These are phyloP conservation scores for Heterobasidion occidentale DNA, from an alignment of 1,284 basidiomycete genomes.

Conservation along the genomic window DNA sequence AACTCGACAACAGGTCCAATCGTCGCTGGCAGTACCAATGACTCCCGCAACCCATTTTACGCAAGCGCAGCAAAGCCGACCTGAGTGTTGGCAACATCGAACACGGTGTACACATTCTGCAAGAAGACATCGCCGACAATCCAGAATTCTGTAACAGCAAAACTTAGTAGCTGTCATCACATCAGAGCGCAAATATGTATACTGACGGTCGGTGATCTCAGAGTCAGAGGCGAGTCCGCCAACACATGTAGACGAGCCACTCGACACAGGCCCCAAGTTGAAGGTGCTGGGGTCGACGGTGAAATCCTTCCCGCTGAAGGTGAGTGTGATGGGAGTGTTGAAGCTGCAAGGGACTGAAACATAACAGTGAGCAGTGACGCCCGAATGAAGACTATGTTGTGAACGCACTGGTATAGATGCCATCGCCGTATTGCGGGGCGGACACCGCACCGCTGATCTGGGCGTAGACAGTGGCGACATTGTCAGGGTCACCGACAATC, in stretches of 20 bases:
- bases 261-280: slow-evolving; percentile 13
- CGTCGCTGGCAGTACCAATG: too few species aligned
- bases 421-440: background rate
- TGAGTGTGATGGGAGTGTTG: slow-evolving; percentile 12
- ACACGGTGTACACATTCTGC: slow-evolving; percentile 16
- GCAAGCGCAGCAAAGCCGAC: slow-evolving; percentile 19
- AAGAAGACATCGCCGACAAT: slow-evolving; percentile 10
- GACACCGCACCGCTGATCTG: slow-evolving; percentile 3
- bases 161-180: background rate
- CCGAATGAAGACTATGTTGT: background rate
- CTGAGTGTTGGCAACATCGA: slow-evolving; percentile 15
- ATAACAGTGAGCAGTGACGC: background rate
- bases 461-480: background rate
- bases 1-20: background rate
- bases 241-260: slow-evolving; percentile 12
- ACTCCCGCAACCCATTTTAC: background rate
- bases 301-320: slow-evolving; percentile 15
- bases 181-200: background rate
- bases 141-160: slow-evolving; percentile 12
- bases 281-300: slow-evolving; percentile 11
- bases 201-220: background rate
- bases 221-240: slow-evolving; percentile 11
- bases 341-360: slow-evolving; percentile 17
- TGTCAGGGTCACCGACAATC: background rate
- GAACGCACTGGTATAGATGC: slow-evolving; percentile 6